Percentiles rank a stretch among this genome's conserved stretches.
Conservation (phyloP, 1,139 yeast genomes). For the Pichia sp. region DNA sequence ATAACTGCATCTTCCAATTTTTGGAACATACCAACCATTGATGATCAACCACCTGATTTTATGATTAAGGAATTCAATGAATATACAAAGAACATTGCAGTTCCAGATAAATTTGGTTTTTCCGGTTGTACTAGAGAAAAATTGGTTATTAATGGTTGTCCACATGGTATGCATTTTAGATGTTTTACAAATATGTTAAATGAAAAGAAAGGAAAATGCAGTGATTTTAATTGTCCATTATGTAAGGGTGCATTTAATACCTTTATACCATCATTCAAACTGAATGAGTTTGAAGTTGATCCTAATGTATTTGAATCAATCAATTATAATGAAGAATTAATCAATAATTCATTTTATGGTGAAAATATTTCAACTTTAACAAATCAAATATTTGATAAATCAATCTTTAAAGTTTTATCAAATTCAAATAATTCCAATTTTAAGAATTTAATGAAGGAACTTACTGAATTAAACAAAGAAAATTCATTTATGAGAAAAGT, state of each 20-base stretch:
- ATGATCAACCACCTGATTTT: conserved; percentile 20
- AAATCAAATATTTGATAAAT: conserved; percentile 20
- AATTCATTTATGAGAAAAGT: conserved; percentile 13
- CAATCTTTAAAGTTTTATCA: conserved; percentile 22
- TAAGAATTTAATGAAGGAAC: conserved; percentile 15
- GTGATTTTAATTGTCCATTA: conserved; percentile 52
- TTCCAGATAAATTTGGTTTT: background rate
- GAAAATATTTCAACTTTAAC: conserved; percentile 23
- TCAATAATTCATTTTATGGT: conserved; percentile 12
- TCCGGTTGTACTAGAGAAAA: conserved; percentile 21
- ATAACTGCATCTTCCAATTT: conserved; percentile 36
- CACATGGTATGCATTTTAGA: conserved; percentile 58
- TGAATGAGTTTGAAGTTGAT: conserved; percentile 20
- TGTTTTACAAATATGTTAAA: conserved; percentile 41
- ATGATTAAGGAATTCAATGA: conserved; percentile 21
- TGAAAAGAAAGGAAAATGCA: conserved; percentile 15
- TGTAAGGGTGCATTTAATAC: conserved; percentile 49
- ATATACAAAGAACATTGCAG: too few relatives aligned
- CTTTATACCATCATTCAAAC: conserved; percentile 39
- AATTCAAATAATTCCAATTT: conserved; percentile 15
- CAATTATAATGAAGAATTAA: background rate
- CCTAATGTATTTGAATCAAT: conserved; percentile 15
- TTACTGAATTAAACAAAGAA: conserved; percentile 9
- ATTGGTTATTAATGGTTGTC: conserved; percentile 52
- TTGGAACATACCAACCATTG: conserved; percentile 41